Evolutionary conservation across 139 green algal species (phyloP), one percentile per base, ranked within the genome.

Genomic region (Coccomyxa sp.): DNA sequence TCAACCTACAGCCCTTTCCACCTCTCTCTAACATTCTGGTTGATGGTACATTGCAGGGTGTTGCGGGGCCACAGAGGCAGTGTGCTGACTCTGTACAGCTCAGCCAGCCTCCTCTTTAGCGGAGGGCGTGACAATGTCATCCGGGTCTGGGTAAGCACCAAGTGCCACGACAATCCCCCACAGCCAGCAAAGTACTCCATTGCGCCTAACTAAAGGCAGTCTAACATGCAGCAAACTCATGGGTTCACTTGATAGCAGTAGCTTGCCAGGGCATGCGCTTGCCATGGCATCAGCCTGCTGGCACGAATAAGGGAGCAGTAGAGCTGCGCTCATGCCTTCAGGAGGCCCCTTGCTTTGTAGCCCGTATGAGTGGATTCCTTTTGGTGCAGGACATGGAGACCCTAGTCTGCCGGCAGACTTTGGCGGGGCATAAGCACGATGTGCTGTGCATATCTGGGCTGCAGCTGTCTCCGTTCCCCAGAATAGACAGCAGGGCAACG

Each of bases 111-210:
- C 39, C 87, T 98, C 58, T 81, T 94, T 7, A 93, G 84, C 33
- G 94, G 94, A 18, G 92, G 88, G 7, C 72, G 95, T 0, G 95
- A 98, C 86, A 94, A 95, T 82, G 92, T 94, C 35, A 95, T 98
- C 41, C 78, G 90, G 38, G 90, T 95, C 39, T 79, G 89, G 73
- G 41, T 77, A 29, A 8, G 55, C n/a, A 8, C n/a, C 36, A n/a
- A n/a, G n/a, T n/a, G n/a, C n/a, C n/a, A n/a, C n/a, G n/a, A n/a
- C n/a, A n/a, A n/a, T n/a, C n/a, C n/a, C n/a, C n/a, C n/a, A n/a
- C n/a, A n/a, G n/a, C n/a, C n/a, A n/a, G n/a, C n/a, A n/a, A n/a
- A n/a, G n/a, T n/a, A n/a, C n/a, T n/a, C n/a, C n/a, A n/a, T n/a
- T n/a, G n/a, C n/a, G n/a, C n/a, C n/a, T n/a, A n/a, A n/a, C n/a